Evolutionary conservation across 2,329 filamentous ascomycete genomes (phyloP), one percentile per base, ranked within the genome.

Genomic region (Orbilia brochopaga): DNA sequence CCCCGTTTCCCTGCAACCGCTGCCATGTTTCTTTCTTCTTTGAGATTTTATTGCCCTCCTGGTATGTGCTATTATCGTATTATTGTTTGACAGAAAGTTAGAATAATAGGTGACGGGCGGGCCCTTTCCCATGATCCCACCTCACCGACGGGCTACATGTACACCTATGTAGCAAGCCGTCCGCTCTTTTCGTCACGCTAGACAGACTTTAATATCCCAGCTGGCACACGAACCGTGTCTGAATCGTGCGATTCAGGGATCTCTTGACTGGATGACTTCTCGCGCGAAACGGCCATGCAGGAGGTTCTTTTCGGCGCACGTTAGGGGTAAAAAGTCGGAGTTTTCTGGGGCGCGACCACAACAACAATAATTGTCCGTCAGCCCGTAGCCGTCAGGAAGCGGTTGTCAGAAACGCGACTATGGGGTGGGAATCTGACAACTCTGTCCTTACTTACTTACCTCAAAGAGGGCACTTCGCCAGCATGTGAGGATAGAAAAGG

Each of bases 361-460:
- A 32, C 53, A 24, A 19, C 51, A 17, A 57, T 54, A 69, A 58
- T 51, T 62, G 66, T 58, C 65, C 65, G 65, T 56, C 13, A 62
- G 46, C 44, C 64, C 65, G 51, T 58, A 58, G 46, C 66, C 54
- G 66, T 70, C 30, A 64, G 48, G 58, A 55, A 62, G 48, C 66
- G 59, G 66, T 59, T 53, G 66, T 70, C 66, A 60, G 66, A 70
- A 63, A 64, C 59, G 54, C 66, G 66, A 58, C 54, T 27, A 60
- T 32, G 24, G 57, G 51, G 51, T 52, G 46, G 44, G 54, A 64
- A 70, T 70, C 59, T 64, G 66, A 70, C 66, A 59, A 70, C 66
- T 70, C 60, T 70, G 59, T 56, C 65, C 37, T 32, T 32, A 32
- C 37, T 32, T 32, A 32, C 37, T 42, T 42, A 42, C 37, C 58